Evolutionary conservation across 768 basidiomycete species (phyloP).

Genomic region (Suillus sp.): DNA sequence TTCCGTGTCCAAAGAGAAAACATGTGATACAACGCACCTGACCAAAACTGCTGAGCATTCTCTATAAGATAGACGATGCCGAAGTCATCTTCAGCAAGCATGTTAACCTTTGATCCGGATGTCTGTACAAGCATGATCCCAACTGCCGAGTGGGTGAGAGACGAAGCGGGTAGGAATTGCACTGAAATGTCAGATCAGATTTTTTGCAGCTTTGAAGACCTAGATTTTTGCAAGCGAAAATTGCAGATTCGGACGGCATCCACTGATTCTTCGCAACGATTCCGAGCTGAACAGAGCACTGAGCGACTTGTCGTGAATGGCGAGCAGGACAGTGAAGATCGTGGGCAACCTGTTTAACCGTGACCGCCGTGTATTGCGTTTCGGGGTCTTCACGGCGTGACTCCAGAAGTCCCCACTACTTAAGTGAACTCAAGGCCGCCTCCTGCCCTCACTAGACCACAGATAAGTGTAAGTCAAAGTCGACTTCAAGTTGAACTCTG

Average conservation of each 20-base stretch:
- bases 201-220: background rate
- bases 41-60: slow-evolving; percentile 88
- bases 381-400: slow-evolving; percentile 6
- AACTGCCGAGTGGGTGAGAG: slow-evolving; percentile 2
- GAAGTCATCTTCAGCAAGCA: slow-evolving; percentile 58
- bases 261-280: background rate
- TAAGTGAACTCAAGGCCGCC: background rate
- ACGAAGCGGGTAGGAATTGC: slow-evolving; percentile 12
- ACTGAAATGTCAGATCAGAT: slow-evolving; percentile 5
- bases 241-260: background rate
- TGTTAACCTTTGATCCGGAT: slow-evolving; percentile 20
- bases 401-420: background rate
- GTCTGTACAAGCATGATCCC: slow-evolving; percentile 21
- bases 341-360: background rate
- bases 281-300: background rate
- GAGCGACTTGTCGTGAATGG: background rate
- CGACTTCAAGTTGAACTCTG: background rate
- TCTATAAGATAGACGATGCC: slow-evolving; percentile 83
- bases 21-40: slow-evolving; percentile 53
- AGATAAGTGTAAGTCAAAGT: background rate
- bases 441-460: background rate
- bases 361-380: background rate
- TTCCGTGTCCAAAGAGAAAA: slow-evolving; percentile 16
- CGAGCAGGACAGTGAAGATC: background rate
- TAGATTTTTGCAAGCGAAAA: background rate